A percentile compares a stretch with the other conserved stretches of the same genome.
Conservation (phyloP, 1,139 yeast species). For the Candida tropicalis region DNA sequence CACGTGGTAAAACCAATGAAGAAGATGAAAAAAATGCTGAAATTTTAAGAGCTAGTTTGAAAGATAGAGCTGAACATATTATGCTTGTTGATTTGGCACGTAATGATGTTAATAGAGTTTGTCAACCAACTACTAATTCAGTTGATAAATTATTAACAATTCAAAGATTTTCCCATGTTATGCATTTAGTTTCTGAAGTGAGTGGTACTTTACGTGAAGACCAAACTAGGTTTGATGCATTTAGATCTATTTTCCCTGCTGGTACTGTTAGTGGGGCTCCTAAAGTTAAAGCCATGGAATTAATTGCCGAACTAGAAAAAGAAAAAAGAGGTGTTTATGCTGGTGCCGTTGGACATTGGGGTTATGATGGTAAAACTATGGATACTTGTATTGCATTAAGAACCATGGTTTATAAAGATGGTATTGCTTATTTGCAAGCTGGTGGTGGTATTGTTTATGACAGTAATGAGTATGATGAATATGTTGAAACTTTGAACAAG, state of each 20-base stretch:
- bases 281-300: conserved; percentile 93
- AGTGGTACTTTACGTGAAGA: conserved; percentile 85
- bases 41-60: conserved; percentile 72
- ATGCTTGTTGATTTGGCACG: conserved; percentile 98
- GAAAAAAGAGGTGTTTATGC: conserved; percentile 97
- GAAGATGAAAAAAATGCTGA: conserved; percentile 87
- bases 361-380: conserved; percentile 90
- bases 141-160: conserved; percentile 89
- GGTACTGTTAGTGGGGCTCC: conserved; percentile 99
- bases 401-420: conserved; percentile 94
- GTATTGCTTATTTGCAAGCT: conserved; percentile 90
- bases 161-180: conserved; percentile 95
- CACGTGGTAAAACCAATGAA: conserved; percentile 84
- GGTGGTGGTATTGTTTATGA: conserved; percentile 98
- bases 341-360: conserved; percentile 99
- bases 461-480: conserved; percentile 94
- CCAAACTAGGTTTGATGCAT: conserved; percentile 92
- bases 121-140: conserved; percentile 78
- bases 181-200: conserved; percentile 94
- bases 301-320: conserved; percentile 83
- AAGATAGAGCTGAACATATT: conserved; percentile 96
- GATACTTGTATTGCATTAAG: conserved; percentile 96
- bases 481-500: conserved; percentile 94
- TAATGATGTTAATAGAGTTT: conserved; percentile 92
- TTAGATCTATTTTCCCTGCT: conserved; percentile 96